These are phyloP conservation scores for Eucommia ulmoides DNA, from an alignment of 257 asterid species.

Conservation along the genomic window DNA sequence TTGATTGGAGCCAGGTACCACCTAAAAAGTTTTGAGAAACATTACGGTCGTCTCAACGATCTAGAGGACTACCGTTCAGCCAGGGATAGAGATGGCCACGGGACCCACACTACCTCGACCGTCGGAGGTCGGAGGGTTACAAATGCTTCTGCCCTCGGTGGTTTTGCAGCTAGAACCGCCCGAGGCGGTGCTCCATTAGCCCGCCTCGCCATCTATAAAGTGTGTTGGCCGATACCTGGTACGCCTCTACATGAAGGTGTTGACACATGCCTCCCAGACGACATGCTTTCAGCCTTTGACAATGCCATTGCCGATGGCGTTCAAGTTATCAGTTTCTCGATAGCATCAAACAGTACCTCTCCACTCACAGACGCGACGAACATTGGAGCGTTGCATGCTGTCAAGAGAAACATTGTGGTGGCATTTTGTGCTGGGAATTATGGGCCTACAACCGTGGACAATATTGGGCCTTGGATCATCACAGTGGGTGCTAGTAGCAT, in stretches of 20 bases:
- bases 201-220: slow-evolving; percentile 84
- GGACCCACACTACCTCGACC: slow-evolving; percentile 84
- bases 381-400: slow-evolving; percentile 69
- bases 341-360: slow-evolving; percentile 33
- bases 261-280: slow-evolving; percentile 62
- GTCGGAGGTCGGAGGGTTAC: slow-evolving; percentile 43
- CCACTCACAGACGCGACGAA: slow-evolving; percentile 46
- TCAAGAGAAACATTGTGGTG: slow-evolving; percentile 50
- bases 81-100: slow-evolving; percentile 90
- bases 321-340: slow-evolving; percentile 60
- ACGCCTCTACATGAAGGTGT: slow-evolving; percentile 39
- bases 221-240: slow-evolving; percentile 69
- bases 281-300: slow-evolving; percentile 85
- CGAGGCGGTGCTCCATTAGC: slow-evolving; percentile 81
- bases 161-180: slow-evolving; percentile 72
- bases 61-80: slow-evolving; percentile 58
- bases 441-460: slow-evolving; percentile 61
- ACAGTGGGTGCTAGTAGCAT: slow-evolving; percentile 89
- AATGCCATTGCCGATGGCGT: slow-evolving; percentile 87
- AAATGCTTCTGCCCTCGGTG: slow-evolving; percentile 49
- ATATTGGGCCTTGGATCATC: slow-evolving; percentile 85
- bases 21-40: slow-evolving; percentile 52
- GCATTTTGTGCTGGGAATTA: slow-evolving; percentile 78
- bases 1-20: slow-evolving; percentile 80
- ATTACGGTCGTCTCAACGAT: slow-evolving; percentile 53